Evolutionary conservation across 345 rosid genomes (phyloP).

Genomic region (Brassica juncea): DNA sequence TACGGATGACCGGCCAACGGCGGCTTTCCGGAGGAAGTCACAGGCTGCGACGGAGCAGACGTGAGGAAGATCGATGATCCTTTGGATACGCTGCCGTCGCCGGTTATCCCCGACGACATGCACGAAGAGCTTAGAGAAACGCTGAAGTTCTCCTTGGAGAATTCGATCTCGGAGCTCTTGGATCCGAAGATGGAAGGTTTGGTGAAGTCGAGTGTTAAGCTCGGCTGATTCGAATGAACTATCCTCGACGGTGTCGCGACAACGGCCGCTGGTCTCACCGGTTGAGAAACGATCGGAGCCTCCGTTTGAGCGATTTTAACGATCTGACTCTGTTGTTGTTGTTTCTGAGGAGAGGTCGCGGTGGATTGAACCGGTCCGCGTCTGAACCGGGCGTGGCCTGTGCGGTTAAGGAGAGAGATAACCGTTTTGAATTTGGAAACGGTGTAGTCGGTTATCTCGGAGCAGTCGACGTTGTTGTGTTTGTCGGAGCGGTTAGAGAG

Average conservation of each 20-base stretch:
- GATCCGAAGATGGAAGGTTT: slow-evolving; percentile 55
- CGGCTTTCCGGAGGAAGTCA: slow-evolving; percentile 65
- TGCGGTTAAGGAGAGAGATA: slow-evolving; percentile 71
- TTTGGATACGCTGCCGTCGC: slow-evolving; percentile 92
- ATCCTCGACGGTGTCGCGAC: slow-evolving; percentile 34
- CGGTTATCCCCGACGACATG: slow-evolving; percentile 84
- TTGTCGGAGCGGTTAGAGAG: slow-evolving; percentile 54
- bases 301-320: slow-evolving; percentile 15
- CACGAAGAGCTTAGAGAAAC: slow-evolving; percentile 84
- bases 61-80: slow-evolving; percentile 66
- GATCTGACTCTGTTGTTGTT: slow-evolving; percentile 9
- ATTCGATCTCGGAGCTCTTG: slow-evolving; percentile 57
- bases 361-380: slow-evolving; percentile 65
- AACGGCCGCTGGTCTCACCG: slow-evolving; percentile 9
- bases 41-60: slow-evolving; percentile 46
- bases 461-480: slow-evolving; percentile 50
- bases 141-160: slow-evolving; percentile 70
- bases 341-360: slow-evolving; percentile 26
- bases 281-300: slow-evolving; percentile 11
- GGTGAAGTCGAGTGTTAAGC: slow-evolving; percentile 80
- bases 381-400: slow-evolving; percentile 92
- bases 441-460: slow-evolving; percentile 66
- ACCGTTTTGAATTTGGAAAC: slow-evolving; percentile 79
- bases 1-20: slow-evolving; percentile 62
- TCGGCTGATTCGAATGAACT: slow-evolving; percentile 56